Percentiles rank a stretch among this genome's conserved stretches.
Conservation (phyloP, 2,329 filamentous ascomycete species). For the Penicillium freii region DNA sequence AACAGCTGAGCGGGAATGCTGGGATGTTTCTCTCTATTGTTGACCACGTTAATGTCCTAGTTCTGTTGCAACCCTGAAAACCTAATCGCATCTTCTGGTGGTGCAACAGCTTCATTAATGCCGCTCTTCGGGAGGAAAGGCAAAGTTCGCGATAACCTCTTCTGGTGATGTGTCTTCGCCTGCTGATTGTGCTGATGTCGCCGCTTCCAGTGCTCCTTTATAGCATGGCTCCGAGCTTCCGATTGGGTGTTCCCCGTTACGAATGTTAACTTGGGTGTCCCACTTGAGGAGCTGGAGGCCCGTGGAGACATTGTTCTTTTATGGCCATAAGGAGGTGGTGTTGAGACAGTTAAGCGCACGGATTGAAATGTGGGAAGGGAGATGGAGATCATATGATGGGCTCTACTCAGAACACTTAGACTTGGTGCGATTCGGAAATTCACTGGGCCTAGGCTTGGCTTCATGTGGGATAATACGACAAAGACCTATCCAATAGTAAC, state of each 20-base stretch:
- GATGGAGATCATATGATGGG: background rate
- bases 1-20: slow-evolving; percentile 20
- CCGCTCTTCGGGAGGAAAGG: background rate
- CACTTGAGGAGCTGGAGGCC: background rate
- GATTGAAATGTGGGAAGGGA: background rate
- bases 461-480: too few species aligned
- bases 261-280: slow-evolving; percentile 22
- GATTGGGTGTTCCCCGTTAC: slow-evolving; percentile 20
- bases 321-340: background rate
- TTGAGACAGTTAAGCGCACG: too few species aligned
- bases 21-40: background rate
- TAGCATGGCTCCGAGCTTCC: slow-evolving; percentile 37
- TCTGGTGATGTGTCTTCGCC: slow-evolving; percentile 4
- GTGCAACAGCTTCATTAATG: background rate
- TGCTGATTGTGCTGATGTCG: slow-evolving; percentile 21
- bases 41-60: background rate
- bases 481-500: too few species aligned
- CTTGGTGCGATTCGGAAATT: too few species aligned
- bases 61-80: background rate
- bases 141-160: slow-evolving; percentile 2
- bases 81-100: background rate
- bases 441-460: too few species aligned
- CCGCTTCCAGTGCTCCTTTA: slow-evolving; percentile 39
- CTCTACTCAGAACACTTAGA: too few species aligned
- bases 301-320: background rate